phyloP scores from a whole-genome alignment of 257 asterid species.

The Nyctanthes arbortristis region DNA sequence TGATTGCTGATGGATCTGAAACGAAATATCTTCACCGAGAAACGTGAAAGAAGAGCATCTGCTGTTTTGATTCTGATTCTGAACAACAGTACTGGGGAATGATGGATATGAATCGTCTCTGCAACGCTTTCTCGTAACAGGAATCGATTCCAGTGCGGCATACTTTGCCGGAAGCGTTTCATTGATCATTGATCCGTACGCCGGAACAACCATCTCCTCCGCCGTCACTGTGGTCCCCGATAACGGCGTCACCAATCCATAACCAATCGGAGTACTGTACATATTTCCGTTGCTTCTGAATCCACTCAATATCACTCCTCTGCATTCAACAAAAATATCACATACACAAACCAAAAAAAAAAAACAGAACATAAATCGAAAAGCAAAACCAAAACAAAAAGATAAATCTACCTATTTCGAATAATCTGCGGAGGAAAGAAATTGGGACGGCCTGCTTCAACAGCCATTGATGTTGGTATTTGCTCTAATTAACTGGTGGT shows the following conservation, averaged over 20 bases:
- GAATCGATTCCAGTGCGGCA: slow-evolving; percentile 21
- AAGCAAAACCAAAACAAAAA: background rate
- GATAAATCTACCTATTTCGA: slow-evolving; percentile 12
- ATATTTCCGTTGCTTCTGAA: slow-evolving; percentile 12
- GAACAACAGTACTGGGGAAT: slow-evolving; percentile 6
- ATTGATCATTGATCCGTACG: slow-evolving; percentile 19
- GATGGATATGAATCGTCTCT: slow-evolving; percentile 25
- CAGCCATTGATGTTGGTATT: slow-evolving; percentile 27
- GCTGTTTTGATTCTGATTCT: slow-evolving; percentile 16
- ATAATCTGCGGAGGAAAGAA: slow-evolving; percentile 29
- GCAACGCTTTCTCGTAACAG: slow-evolving; percentile 30
- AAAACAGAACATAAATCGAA: no score
- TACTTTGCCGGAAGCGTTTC: slow-evolving; percentile 15
- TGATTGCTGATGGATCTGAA: slow-evolving; percentile 31
- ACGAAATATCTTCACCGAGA: slow-evolving; percentile 32
- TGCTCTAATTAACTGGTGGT: no score
- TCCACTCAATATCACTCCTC: slow-evolving; percentile 20
- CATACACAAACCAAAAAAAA: background rate
- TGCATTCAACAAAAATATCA: slow-evolving; percentile 3
- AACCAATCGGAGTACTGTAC: slow-evolving; percentile 5
- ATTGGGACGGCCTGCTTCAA: slow-evolving; percentile 34
- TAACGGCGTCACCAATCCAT: slow-evolving; percentile 21
- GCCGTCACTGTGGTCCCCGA: slow-evolving; percentile 19
- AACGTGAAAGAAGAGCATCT: slow-evolving; percentile 29
- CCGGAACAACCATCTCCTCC: slow-evolving; percentile 23